phyloP scores from a whole-genome alignment of 352 stramenopile genomes.

The Phytophthora pluvialis region DNA sequence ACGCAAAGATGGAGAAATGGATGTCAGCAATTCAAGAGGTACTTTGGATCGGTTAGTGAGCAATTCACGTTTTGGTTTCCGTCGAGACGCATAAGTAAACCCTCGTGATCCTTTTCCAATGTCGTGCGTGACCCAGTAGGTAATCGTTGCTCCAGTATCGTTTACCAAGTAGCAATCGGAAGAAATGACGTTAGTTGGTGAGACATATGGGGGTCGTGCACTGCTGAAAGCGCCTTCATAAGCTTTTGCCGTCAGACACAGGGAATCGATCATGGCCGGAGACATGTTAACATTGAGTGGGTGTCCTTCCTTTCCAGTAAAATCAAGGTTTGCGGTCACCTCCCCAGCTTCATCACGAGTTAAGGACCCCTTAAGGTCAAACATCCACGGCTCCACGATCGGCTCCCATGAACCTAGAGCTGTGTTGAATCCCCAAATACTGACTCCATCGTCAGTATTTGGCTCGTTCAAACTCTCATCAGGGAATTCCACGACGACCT shows the following conservation, averaged over 20 bases:
- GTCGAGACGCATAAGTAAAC: constrained; percentile 63
- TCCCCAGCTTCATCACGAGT: constrained; percentile 51
- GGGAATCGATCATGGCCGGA: constrained; percentile 60
- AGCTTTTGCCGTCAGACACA: constrained; percentile 69
- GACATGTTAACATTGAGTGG: constrained; percentile 79
- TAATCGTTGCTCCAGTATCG: constrained; percentile 62
- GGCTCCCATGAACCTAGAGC: constrained; percentile 81
- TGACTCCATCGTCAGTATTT: constrained; percentile 74
- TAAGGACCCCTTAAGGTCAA: constrained; percentile 46
- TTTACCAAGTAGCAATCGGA: constrained; percentile 86
- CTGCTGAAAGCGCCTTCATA: constrained; percentile 48
- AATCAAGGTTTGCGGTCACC: constrained; percentile 56
- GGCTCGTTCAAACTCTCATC: constrained; percentile 56
- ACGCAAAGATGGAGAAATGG: constrained; percentile 68
- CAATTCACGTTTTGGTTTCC: constrained; percentile 50
- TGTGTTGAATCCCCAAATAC: constrained; percentile 81
- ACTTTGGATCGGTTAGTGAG: constrained; percentile 62
- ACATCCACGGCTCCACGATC: constrained; percentile 81
- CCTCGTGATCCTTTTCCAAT: constrained; percentile 50
- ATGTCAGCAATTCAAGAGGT: constrained; percentile 72
- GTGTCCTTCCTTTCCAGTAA: constrained; percentile 62
- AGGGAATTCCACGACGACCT: constrained; percentile 65
- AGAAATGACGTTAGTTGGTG: constrained; percentile 72
- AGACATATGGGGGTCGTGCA: constrained; percentile 33
- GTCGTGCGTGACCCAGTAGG: constrained; percentile 69